Evolutionary conservation across 257 asterid genomes (phyloP), one percentile per base, ranked within the genome.

Genomic region (Gentiana dahurica): DNA sequence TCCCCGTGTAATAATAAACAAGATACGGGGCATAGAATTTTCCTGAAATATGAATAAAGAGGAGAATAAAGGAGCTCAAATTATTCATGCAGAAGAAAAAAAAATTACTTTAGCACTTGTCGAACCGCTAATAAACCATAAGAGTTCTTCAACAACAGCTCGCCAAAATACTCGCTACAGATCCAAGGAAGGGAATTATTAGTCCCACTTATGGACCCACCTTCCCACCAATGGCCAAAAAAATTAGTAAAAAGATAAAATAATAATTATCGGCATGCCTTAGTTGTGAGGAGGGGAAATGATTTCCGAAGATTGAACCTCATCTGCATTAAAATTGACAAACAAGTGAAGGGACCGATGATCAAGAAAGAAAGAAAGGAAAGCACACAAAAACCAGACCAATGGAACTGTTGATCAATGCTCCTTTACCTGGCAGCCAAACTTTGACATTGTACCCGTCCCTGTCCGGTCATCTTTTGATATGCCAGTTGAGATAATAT

Each of bases 81-180:
- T 5, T 41, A 41, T 41, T 41, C 9, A 41, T 36, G 37, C 44
- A 49, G 34, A 15, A 15, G 24, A 49, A 34, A 52, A 49, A 49
- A 41, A 60, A 44, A 65, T 69, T 74, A 88, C 98, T 85, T 81
- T 92, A 36, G 95, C 95, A 88, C 79, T 92, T 63, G 99, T 88
- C 36, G 95, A 85, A 51, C 99, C 99, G 73, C 97, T 92, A 66
- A 92, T 77, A 76, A 92, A 92, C 99, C 99, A 88, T 77, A 92
- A 64, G 63, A 92, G 94, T 72, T 92, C 99, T 79, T 92, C 99
- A 69, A 92, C 84, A 69, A 92, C 95, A 43, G 95, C 97, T 39
- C 90, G 79, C 99, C 99, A 92, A 65, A 85, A 88, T 32, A 92
- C 92, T 78, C 83, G 81, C 97, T 92, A 53, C 60, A 67, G 50